Percentiles rank a stretch among this genome's conserved stretches.
These are phyloP conservation scores for Scytalidium sp. DNA, from an alignment of 2,329 filamentous ascomycete species.

Conservation along the genomic window DNA sequence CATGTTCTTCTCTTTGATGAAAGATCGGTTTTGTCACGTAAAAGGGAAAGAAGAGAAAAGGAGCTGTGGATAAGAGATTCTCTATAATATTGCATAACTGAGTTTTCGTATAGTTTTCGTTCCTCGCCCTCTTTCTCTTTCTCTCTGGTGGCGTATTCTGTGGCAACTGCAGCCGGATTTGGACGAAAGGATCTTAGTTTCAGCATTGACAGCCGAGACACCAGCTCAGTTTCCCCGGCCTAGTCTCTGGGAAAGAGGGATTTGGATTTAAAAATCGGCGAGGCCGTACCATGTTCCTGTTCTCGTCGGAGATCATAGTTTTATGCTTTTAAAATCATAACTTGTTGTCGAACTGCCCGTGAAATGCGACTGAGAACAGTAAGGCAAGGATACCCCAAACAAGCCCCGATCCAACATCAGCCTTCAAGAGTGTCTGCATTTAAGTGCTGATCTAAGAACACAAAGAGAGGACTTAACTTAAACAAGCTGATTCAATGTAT, in stretches of 20 bases:
- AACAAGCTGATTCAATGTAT: conserved; percentile 20
- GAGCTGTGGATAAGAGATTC: too few species aligned
- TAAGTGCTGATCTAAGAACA: background rate
- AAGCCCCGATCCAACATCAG: background rate
- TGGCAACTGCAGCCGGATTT: background rate
- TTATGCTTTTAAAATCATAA: background rate
- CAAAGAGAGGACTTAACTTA: background rate
- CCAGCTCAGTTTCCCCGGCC: background rate
- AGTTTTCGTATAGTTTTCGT: background rate
- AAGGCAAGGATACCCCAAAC: background rate
- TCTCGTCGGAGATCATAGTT: background rate
- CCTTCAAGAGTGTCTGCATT: background rate
- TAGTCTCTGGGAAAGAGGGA: background rate
- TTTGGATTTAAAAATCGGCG: background rate
- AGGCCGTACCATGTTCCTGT: background rate
- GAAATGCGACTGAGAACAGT: background rate
- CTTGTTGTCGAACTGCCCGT: background rate
- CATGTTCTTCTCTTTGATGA: background rate
- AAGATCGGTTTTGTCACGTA: background rate
- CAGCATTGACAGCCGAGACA: background rate
- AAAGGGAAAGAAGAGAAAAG: too few species aligned
- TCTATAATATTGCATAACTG: background rate
- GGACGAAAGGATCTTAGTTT: conserved; percentile 1
- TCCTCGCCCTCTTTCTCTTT: background rate
- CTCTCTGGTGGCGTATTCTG: background rate